Percentiles rank a stretch among this genome's conserved stretches.
Conservation (phyloP, 2,329 filamentous ascomycete genomes). For the Zalaria obscura region DNA sequence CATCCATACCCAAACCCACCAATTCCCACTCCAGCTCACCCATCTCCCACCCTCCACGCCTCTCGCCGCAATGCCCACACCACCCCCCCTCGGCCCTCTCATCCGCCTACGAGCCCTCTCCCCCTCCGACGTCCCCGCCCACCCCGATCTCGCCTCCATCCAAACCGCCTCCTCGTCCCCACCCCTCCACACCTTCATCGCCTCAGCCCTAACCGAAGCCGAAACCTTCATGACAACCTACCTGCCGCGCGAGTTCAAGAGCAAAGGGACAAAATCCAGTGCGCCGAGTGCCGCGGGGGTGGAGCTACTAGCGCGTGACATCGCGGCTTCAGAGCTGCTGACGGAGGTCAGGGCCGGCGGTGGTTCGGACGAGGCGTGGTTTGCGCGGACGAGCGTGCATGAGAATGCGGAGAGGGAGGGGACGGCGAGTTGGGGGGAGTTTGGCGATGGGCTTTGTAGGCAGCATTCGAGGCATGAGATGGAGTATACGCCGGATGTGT, state of each 20-base stretch:
- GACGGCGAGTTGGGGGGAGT: slow-evolving; percentile 51
- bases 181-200: slow-evolving; percentile 37
- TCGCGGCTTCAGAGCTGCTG: slow-evolving; percentile 31
- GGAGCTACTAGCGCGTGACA: slow-evolving; percentile 37
- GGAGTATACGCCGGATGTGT: slow-evolving; percentile 43
- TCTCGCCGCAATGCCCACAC: no score
- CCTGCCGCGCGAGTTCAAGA: slow-evolving; percentile 39
- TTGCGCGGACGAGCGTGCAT: slow-evolving; percentile 49
- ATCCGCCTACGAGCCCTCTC: slow-evolving; percentile 19
- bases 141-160: slow-evolving; percentile 16
- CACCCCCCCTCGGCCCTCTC: slow-evolving; percentile 8
- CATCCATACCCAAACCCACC: no score
- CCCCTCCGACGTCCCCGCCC: slow-evolving; percentile 17
- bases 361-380: slow-evolving; percentile 42
- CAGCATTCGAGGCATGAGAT: slow-evolving; percentile 43
- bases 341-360: slow-evolving; percentile 8
- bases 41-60: no score
- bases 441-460: slow-evolving; percentile 43
- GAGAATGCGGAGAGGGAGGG: slow-evolving; percentile 33
- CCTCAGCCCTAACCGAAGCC: slow-evolving; percentile 42
- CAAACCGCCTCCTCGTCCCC: slow-evolving; percentile 16
- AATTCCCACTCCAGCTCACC: no score
- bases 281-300: slow-evolving; percentile 37
- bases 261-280: slow-evolving; percentile 33
- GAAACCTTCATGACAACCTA: slow-evolving; percentile 43